Conservation (phyloP, 192 early-diverging fungal species). For the Coemansia sp. region DNA sequence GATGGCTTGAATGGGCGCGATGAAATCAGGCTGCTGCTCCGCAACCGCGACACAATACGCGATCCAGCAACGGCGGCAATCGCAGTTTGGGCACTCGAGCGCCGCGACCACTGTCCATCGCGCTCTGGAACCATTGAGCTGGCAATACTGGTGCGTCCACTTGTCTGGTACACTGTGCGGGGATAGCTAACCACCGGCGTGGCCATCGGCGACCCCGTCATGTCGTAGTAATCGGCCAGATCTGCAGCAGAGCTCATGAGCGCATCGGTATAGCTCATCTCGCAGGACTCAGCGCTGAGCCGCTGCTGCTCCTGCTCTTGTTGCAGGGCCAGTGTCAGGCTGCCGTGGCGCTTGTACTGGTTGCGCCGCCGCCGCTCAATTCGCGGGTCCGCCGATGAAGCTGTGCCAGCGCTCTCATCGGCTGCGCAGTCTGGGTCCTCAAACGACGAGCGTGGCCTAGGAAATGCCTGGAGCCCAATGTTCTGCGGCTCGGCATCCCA, state of each 20-base stretch:
- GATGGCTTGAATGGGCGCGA: neutral
- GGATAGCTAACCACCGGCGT: conserved; percentile 10
- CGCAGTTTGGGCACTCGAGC: conserved; percentile 2
- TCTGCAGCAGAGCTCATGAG: neutral
- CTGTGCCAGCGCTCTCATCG: neutral
- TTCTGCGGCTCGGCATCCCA: neutral
- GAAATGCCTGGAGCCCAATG: conserved; percentile 19
- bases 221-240: neutral
- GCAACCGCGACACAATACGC: conserved; percentile 9
- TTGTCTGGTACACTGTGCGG: conserved; percentile 5
- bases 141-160: neutral
- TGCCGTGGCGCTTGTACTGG: conserved; percentile 49
- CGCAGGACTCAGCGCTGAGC: neutral
- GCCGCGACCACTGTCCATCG: neutral
- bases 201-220: conserved; percentile 19
- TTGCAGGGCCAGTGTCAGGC: conserved; percentile 40
- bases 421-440: conserved; percentile 2
- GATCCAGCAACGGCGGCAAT: conserved; percentile 5
- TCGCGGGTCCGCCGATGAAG: conserved; percentile 14
- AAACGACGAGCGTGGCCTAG: conserved; percentile 21
- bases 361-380: conserved; percentile 34
- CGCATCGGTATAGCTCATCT: neutral
- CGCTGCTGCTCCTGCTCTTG: conserved; percentile 14
- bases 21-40: conserved; percentile 20
- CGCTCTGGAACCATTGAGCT: neutral